Evolutionary conservation across 2,329 filamentous ascomycete genomes (phyloP).

Genomic region (Davidsoniella australis): DNA sequence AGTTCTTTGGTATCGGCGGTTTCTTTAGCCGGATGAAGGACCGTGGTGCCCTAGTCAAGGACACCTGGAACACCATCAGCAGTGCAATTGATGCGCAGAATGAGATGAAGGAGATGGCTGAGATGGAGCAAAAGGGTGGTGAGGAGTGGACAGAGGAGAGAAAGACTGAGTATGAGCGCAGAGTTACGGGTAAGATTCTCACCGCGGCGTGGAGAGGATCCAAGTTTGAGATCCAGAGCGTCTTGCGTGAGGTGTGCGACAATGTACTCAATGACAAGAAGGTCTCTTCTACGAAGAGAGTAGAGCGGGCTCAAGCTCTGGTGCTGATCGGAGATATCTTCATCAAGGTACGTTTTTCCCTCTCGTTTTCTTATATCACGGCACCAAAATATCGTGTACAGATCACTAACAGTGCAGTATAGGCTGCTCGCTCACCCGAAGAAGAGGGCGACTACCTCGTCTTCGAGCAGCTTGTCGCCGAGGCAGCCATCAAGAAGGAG

Average conservation of each 20-base stretch:
- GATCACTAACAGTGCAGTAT: constrained; percentile 7
- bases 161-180: constrained; percentile 85
- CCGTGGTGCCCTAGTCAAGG: constrained; percentile 91
- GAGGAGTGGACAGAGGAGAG: constrained; percentile 98
- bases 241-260: constrained; percentile 88
- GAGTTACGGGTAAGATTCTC: constrained; percentile 93
- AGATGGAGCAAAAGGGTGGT: constrained; percentile 81
- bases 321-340: constrained; percentile 82
- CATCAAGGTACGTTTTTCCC: constrained; percentile 45
- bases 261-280: constrained; percentile 63
- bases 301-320: constrained; percentile 82
- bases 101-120: constrained; percentile 98
- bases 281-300: constrained; percentile 64
- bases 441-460: constrained; percentile 98
- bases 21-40: constrained; percentile 92
- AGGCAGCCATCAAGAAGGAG: constrained; percentile 86
- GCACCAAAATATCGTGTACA: neutral
- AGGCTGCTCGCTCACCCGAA: constrained; percentile 80
- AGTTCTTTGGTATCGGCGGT: constrained; percentile 87
- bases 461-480: constrained; percentile 93
- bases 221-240: constrained; percentile 96
- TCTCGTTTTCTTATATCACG: neutral
- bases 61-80: constrained; percentile 95
- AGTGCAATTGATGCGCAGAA: constrained; percentile 94
- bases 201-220: constrained; percentile 91